Base-by-base conservation (phyloP, 441 rosid species). In the Arabidopsis lyrata region DNA sequence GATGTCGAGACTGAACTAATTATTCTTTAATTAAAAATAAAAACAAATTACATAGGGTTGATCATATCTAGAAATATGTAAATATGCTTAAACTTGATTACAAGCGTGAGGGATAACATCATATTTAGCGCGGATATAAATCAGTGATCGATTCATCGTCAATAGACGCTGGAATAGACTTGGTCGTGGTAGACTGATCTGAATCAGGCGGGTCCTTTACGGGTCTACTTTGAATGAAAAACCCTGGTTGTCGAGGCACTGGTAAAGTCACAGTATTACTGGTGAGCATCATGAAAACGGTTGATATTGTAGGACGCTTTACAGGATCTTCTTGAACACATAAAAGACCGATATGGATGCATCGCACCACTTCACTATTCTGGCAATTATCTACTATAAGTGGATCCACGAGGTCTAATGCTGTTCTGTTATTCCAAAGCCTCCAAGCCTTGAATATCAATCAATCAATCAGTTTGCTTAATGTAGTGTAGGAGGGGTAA, bases 321-420 rank as follows among this genome's bases (percentile, higher is more conserved):
- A 13, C 57, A 16, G 63, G 68, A 29, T 78, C 79, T 77, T 83
- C 82, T 62, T 85, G 82, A 49, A 80, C 81, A 29, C 85, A 47
- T 32, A 85, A 38, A 50, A 85, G 73, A 13, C 82, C 81, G 2
- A 81, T 50, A 47, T 81, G 85, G 48, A 84, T 58, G 41, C 84
- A 81, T 66, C 82, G 76, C 5, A 59, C 31, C 1, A 86, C 75
- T 70, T 84, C 77, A 11, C 45, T 57, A 3, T n/a, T 35, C 0
- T 39, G 56, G 38, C 20, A 66, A 1, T 44, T 80, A 12, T 68
- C 42, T 12, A 2, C 8, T 34, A 84, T 32, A 18, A 4, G 6
- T 8, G 63, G 79, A 57, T 76, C 83, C 71, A 75, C 50, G 11
- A 79, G 66, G 16, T 79, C 70, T 48, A 72, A 13, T 3, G 77